These are phyloP conservation scores for Candida schatavii DNA, from an alignment of 805 yeast species.

Conservation along the genomic window DNA sequence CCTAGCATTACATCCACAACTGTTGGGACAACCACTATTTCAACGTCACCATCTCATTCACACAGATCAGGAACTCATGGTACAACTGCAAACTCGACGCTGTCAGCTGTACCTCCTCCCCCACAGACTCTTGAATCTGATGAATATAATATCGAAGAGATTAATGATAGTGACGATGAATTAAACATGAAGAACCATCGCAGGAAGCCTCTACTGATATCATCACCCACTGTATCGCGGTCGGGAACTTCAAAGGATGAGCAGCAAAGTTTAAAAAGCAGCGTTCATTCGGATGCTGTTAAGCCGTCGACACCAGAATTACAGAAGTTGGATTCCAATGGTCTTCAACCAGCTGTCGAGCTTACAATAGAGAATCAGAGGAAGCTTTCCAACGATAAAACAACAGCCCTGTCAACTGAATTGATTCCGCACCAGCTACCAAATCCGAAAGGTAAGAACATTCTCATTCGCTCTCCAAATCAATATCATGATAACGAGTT, in stretches of 20 bases:
- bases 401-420: background rate
- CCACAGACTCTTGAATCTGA: conserved; percentile 4
- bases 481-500: conserved; percentile 35
- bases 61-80: background rate
- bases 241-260: background rate
- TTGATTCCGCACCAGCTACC: conserved; percentile 1
- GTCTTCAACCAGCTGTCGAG: conserved; percentile 15
- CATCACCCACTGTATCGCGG: background rate
- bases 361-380: conserved; percentile 7
- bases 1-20: background rate
- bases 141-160: conserved; percentile 39
- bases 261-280: background rate
- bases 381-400: background rate
- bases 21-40: conserved; percentile 1
- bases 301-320: conserved; percentile 2
- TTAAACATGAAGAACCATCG: conserved; percentile 10
- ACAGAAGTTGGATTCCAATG: background rate
- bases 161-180: conserved; percentile 40
- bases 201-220: background rate
- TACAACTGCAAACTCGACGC: background rate
- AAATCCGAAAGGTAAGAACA: conserved; percentile 23
- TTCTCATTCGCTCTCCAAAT: conserved; percentile 38
- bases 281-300: background rate
- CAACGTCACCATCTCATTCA: conserved; percentile 2
- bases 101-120: background rate